Base-by-base conservation (phyloP, 192 early-diverging fungal species). In the Mortierella antarctica region DNA sequence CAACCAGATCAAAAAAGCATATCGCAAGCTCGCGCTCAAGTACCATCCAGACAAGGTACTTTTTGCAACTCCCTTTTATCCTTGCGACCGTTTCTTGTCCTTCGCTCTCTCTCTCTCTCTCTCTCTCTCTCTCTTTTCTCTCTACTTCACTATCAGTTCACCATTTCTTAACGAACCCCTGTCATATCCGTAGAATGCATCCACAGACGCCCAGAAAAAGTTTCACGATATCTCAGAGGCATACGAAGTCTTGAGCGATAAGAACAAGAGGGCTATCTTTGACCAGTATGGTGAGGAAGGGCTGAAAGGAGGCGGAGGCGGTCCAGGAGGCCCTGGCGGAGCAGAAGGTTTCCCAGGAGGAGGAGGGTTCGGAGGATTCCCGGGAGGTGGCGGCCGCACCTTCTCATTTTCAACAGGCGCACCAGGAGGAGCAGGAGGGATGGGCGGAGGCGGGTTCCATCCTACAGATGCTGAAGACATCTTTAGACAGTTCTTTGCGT, bases 161-260 rank as follows among this genome's bases (percentile, higher is more conserved):
- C 31, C 18, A 41, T 7, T 2, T 11, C 31, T 52, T 48, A 20
- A 18, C 18, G 1, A 45, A 20, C 15, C 21, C 48, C 21, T n/a
- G 5, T 6, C n/a, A 47, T 49, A 31, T n/a, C 12, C 17, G 45
- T 62, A 80, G 76, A 71, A 80, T 65, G 48, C 76, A 6, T 57
- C 55, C 20, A 45, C 17, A 47, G 59, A 73, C 18, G 93, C 95
- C 15, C 91, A 95, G 63, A 84, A 88, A 65, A 95, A 93, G 70
- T 99, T 99, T 83, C 96, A 99, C 83, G 97, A 99, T 44, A 94
- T 99, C 55, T 95, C 95, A 52, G 96, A 98, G 84, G 97, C 98
- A 11, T 99, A 95, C 77, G 98, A 99, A 80, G 92, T 95, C 7
- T 87, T 99, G 5, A 95, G 93, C 51, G 97, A 99, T 85, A 87